phyloP scores from a whole-genome alignment of 768 basidiomycete species.

The Phylloporus sp. region DNA sequence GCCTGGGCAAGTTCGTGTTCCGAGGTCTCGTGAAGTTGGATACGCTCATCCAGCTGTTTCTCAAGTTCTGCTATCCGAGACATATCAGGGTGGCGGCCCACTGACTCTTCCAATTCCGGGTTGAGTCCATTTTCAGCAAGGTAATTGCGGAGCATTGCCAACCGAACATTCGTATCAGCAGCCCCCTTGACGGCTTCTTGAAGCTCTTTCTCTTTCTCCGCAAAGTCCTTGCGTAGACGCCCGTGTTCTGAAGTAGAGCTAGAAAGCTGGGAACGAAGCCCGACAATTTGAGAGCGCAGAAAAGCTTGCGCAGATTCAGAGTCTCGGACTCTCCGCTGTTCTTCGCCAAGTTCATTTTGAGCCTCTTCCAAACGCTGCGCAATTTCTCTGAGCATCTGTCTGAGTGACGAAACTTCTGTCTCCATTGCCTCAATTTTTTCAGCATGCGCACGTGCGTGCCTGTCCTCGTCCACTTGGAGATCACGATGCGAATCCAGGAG shows the following conservation, averaged over 20 bases:
- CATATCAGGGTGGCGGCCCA: constrained; percentile 30
- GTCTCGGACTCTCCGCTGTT: constrained; percentile 61
- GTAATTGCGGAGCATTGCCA: constrained; percentile 79
- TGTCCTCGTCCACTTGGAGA: constrained; percentile 79
- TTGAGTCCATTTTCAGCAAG: constrained; percentile 85
- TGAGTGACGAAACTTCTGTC: constrained; percentile 68
- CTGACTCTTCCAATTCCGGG: constrained; percentile 64
- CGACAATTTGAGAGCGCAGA: constrained; percentile 70
- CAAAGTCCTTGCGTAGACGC: constrained; percentile 64
- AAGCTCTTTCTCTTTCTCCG: constrained; percentile 61
- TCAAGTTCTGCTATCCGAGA: constrained; percentile 72
- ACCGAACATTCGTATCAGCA: constrained; percentile 66
- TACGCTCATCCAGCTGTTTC: constrained; percentile 67
- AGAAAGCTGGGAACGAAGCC: constrained; percentile 69
- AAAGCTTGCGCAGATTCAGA: constrained; percentile 60
- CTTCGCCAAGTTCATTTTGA: constrained; percentile 60
- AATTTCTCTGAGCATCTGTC: constrained; percentile 77
- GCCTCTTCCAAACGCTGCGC: constrained; percentile 67
- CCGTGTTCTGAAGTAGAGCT: constrained; percentile 65
- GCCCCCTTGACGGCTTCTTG: constrained; percentile 61
- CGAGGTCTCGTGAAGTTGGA: constrained; percentile 65
- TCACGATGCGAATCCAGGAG: constrained; percentile 86
- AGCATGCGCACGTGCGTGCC: constrained; percentile 65
- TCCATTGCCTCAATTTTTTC: constrained; percentile 84
- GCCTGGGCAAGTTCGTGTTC: constrained; percentile 72